Percentiles rank a stretch among this genome's conserved stretches.
phyloP scores from a whole-genome alignment of 2,329 filamentous ascomycete species.

The Paecilomyces variotii region DNA sequence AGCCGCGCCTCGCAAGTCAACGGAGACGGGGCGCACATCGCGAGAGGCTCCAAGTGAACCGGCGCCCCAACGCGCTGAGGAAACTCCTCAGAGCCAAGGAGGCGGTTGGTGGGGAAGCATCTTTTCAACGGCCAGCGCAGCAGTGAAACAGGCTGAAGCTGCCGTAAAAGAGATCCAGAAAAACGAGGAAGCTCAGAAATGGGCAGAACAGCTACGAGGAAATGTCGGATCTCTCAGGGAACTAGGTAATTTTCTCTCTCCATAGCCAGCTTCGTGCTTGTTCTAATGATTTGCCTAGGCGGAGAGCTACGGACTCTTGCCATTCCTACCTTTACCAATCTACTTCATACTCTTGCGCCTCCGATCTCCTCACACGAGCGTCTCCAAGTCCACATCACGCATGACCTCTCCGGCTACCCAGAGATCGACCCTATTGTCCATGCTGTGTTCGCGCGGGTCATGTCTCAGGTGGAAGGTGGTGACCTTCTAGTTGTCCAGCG shows the following conservation, averaged over 20 bases:
- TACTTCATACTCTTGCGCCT: conserved; percentile 89
- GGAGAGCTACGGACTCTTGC: conserved; percentile 81
- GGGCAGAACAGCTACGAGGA: conserved; percentile 87
- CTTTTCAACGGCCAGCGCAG: conserved; percentile 64
- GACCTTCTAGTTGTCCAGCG: conserved; percentile 91
- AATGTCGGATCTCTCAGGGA: conserved; percentile 73
- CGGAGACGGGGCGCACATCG: conserved; percentile 64
- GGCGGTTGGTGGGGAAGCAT: conserved; percentile 88
- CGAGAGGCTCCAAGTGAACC: conserved; percentile 41
- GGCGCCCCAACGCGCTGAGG: conserved; percentile 41
- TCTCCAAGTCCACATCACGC: conserved; percentile 92
- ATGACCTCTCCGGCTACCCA: conserved; percentile 90
- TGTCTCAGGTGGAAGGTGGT: conserved; percentile 97
- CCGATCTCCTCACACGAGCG: conserved; percentile 96
- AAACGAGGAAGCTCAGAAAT: conserved; percentile 92
- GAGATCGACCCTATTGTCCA: conserved; percentile 90
- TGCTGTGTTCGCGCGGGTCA: conserved; percentile 84
- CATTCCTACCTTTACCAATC: conserved; percentile 86
- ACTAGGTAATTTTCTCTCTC: conserved; percentile 50
- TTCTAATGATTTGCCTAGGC: conserved; percentile 45
- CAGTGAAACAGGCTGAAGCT: conserved; percentile 82
- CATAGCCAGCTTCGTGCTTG: not conserved
- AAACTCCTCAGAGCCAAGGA: conserved; percentile 34
- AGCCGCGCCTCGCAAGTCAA: conserved; percentile 57
- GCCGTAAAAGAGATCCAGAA: conserved; percentile 92